Base-by-base conservation (phyloP, 1,139 yeast species). In the Scheffersomyces titani region DNA sequence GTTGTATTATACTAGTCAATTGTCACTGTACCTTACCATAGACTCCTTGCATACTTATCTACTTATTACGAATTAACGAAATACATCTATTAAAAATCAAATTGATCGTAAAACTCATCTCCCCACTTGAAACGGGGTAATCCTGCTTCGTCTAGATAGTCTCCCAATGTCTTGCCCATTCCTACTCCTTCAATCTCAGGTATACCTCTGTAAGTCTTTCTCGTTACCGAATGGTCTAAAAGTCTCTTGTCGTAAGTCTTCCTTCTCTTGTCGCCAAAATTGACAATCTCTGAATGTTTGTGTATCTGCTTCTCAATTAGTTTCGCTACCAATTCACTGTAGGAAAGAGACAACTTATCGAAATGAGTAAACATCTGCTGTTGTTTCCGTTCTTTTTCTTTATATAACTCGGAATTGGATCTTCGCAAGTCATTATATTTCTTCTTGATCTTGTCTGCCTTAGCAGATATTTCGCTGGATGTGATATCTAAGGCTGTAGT, bases 271-370 rank as follows among this genome's bases (percentile, higher is more conserved):
- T 57, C 58, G 36, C 57, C 57, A 2, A 55, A 48, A 57, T 66
- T 67, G 18, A 75, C 73, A 7, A 79, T 59, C 52, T 78, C 81
- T 2, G 77, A 68, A 60, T 80, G 83, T 55, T 71, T 70, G 54
- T 70, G 68, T 0, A 77, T 70, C 0, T 61, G 52, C 7, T 70
- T 63, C 2, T 59, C 49, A 6, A 66, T 57, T 44, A 78, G 55
- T 3, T 52, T 18, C 5, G 52, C 46, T 3, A 67, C 49, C 7
- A 77, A 54, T 5, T 50, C 24, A 5, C 58, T 49, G 54, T 70
- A 71, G n/a, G 56, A 62, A 1, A 50, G 20, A 2, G 70, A 62
- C 48, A 64, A 64, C 1, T 46, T 30, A 52, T 71, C 67, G 57
- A 70, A 77, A 51, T 68, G 66, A 0, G 19, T 44, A 56, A 75